Base-by-base conservation (phyloP, 495 filamentous ascomycete genomes). In the Xylaria scruposa region DNA sequence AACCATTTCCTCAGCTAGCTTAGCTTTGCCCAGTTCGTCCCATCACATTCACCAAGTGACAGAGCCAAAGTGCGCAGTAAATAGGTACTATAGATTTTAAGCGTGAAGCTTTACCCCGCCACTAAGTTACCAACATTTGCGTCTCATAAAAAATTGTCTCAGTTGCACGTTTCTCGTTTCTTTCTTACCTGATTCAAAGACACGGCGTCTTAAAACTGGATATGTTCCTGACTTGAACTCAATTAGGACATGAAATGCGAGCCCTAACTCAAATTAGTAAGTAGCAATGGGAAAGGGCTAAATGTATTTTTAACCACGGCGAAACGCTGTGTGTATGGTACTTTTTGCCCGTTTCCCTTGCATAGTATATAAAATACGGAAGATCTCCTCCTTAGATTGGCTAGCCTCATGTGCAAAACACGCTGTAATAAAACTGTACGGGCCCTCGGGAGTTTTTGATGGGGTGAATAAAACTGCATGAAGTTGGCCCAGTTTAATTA, bases 231-330 rank as follows among this genome's bases (percentile, higher is more conserved):
- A 40, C 58, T 60, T 38, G 33, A 10, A 17, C 58, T 7, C 4
- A 17, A 38, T 60, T 21, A 4, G 58, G 58, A 36, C 33, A 60
- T 60, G 1, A 38, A 60, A n/a, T 36, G 58, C 58, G 33, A 38
- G n/a, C 8, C 29, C 58, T 60, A 60, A 38, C 31, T 29, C 3
- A 36, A 60, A 60, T 2, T 21, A 38, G 58, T 5, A 60, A 60
- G 58, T 29, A 63, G 36, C 38, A 44, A 17, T 44, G 21, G 17
- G 17, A 63, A 42, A 42, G 38, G 38, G 60, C 38, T 44, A 33
- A 33, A 49, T 65, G 62, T 65, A 65, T 67, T 67, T 67, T 67
- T 51, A 67, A 67, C 47, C 17, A 44, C 49, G 36, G 49, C 65
- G 33, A 67, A 26, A 56, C 47, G 49, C 65, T 56, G 26, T 15